Base-by-base conservation (phyloP, 345 rosid genomes). In the Abelmoschus esculentus region DNA sequence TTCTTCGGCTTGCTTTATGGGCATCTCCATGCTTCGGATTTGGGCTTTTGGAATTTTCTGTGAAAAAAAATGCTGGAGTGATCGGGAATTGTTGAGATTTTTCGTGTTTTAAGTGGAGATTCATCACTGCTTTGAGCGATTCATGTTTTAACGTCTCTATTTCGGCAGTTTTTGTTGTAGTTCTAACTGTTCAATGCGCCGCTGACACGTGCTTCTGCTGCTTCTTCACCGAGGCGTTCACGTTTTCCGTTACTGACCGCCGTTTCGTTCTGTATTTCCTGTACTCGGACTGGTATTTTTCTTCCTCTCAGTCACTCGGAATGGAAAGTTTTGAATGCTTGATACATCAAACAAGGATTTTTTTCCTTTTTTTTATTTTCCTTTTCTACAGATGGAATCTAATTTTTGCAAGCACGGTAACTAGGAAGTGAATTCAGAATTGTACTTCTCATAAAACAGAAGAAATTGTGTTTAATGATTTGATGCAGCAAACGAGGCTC, bases 171-270 rank as follows among this genome's bases (percentile, higher is more conserved):
- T 54, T 62, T 7, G 53, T 52, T 52, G 2, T 54, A 19, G 50
- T 46, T 22, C 26, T 22, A 58, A 44, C 36, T 15, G 60, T 55
- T 50, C 61, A 17, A 36, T 74, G 68, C 2, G 47, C 61, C 77
- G 70, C 83, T 75, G 85, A 73, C 85, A 81, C 81, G 15, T 40
- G 38, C 56, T 52, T 18, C 56, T 52, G 17, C 56, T 26, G 15
- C 58, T 13, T 22, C 26, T 22, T 22, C 26, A 1, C 60, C 26
- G 26, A 19, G 68, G 47, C 46, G 15, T 49, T 56, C 31, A 17
- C 13, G 58, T 71, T 49, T 72, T 59, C 72, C 66, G 70, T 61
- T 47, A 61, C 52, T 63, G 66, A 52, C 53, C 31, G n/a, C 28
- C 49, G 69, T 52, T 52, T 29, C 66, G 53, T 38, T 47, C 79